Evolutionary conservation across 208 protist genomes (phyloP).

Genomic region (Leishmania martiniquensis): DNA sequence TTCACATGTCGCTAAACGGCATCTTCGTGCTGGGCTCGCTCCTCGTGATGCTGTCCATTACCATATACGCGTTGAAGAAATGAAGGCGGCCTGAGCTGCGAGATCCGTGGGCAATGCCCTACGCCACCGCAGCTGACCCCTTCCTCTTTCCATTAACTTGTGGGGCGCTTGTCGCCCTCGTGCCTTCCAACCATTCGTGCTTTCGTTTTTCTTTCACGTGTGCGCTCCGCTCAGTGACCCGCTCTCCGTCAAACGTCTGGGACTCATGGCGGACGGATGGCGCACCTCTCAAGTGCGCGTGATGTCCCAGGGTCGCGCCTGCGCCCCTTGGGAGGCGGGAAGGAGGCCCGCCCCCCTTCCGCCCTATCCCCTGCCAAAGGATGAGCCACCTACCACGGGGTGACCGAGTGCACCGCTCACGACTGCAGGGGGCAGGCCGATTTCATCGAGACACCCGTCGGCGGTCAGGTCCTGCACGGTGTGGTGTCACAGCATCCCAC

Average conservation of each 20-base stretch:
- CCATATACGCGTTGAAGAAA: conserved; percentile 36
- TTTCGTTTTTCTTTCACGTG: too few relatives aligned
- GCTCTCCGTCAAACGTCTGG: too few relatives aligned
- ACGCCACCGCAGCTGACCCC: too few relatives aligned
- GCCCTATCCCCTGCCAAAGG: neutral
- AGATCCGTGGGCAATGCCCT: too few relatives aligned
- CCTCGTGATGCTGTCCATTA: conserved; percentile 32
- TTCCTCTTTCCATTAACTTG: neutral
- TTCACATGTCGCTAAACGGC: conserved; percentile 24
- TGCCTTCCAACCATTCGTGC: too few relatives aligned
- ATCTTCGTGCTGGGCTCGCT: conserved; percentile 37
- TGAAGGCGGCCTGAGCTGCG: neutral
- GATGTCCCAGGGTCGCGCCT: too few relatives aligned
- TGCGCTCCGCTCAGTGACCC: too few relatives aligned
- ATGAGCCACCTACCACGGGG: neutral
- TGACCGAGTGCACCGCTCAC: neutral
- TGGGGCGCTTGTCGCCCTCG: neutral
- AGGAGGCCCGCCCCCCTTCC: neutral
- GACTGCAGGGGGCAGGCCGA: neutral
- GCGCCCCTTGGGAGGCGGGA: too few relatives aligned
- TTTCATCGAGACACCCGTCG: neutral
- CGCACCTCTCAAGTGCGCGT: neutral
- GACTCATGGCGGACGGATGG: too few relatives aligned
- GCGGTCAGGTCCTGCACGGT: neutral
- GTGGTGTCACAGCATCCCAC: neutral